Conservation (phyloP, 2,329 filamentous ascomycete genomes). For the Malbranchea zuffiana region DNA sequence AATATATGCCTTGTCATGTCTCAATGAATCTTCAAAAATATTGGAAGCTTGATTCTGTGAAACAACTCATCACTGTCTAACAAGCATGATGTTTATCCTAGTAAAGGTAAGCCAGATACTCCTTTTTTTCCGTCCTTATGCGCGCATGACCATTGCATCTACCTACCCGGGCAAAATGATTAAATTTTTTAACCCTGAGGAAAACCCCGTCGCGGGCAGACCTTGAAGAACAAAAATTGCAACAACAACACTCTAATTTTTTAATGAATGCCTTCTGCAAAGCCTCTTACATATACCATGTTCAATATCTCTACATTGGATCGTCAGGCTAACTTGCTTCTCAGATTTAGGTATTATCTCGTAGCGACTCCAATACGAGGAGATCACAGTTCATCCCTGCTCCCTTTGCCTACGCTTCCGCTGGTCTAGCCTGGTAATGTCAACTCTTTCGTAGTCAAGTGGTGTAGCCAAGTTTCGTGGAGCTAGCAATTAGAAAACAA, state of each 20-base stretch:
- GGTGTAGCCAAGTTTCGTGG: no score
- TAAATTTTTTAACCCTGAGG: constrained; percentile 56
- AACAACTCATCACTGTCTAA: constrained; percentile 21
- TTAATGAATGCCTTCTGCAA: no score
- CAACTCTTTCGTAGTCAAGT: no score
- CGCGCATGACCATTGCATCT: constrained; percentile 2
- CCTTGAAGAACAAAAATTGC: constrained; percentile 49
- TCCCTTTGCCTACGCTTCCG: no score
- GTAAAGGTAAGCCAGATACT: constrained; percentile 14
- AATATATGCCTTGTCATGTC: constrained; percentile 28
- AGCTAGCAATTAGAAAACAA: no score
- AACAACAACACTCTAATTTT: constrained; percentile 65
- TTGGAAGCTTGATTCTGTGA: constrained; percentile 16
- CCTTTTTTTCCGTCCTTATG: constrained; percentile 10
- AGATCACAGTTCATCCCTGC: no score
- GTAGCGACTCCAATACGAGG: no score
- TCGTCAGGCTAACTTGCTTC: no score
- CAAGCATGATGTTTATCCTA: constrained; percentile 14
- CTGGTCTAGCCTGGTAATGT: no score
- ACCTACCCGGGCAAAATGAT: constrained; percentile 51
- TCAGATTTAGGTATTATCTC: no score
- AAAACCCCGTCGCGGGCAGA: constrained; percentile 30
- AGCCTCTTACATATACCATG: no score
- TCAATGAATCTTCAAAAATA: constrained; percentile 20
- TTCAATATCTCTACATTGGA: no score